These are phyloP conservation scores for Vaccinium myrtillus DNA, from an alignment of 148 eudicot species.

Conservation along the genomic window DNA sequence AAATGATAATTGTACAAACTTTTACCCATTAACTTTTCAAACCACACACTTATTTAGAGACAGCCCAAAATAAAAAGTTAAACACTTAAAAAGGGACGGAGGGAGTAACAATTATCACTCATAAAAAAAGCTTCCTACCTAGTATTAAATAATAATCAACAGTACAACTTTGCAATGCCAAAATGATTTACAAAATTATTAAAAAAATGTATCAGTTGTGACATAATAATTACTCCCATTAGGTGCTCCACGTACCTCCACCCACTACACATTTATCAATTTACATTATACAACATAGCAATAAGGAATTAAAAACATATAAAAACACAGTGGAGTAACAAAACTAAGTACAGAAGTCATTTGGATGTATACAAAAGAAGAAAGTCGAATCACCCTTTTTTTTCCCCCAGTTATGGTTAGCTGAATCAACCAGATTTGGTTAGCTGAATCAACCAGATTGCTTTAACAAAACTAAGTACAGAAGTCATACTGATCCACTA, in stretches of 20 bases:
- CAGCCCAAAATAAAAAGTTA: too few relatives aligned
- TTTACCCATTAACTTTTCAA: too few relatives aligned
- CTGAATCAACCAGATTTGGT: too few relatives aligned
- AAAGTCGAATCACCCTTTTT: background rate
- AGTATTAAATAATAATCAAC: background rate
- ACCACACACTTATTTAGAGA: too few relatives aligned
- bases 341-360: too few relatives aligned
- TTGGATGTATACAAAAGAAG: background rate
- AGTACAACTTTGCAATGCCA: background rate
- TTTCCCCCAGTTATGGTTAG: background rate
- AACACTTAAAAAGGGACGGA: too few relatives aligned
- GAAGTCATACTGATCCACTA: background rate
- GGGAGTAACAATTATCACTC: too few relatives aligned
- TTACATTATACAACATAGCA: background rate
- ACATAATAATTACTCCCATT: slow-evolving; percentile 13
- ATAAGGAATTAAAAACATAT: background rate
- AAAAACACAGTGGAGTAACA: background rate
- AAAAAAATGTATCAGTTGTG: background rate
- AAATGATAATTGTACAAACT: too few relatives aligned
- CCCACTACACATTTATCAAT: background rate
- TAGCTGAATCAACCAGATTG: background rate
- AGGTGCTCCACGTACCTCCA: background rate
- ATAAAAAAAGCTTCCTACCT: too few relatives aligned
- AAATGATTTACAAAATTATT: background rate
- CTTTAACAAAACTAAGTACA: background rate